Percentiles rank a stretch among this genome's conserved stretches.
phyloP scores from a whole-genome alignment of 768 basidiomycete species.

The Suillus sp. region DNA sequence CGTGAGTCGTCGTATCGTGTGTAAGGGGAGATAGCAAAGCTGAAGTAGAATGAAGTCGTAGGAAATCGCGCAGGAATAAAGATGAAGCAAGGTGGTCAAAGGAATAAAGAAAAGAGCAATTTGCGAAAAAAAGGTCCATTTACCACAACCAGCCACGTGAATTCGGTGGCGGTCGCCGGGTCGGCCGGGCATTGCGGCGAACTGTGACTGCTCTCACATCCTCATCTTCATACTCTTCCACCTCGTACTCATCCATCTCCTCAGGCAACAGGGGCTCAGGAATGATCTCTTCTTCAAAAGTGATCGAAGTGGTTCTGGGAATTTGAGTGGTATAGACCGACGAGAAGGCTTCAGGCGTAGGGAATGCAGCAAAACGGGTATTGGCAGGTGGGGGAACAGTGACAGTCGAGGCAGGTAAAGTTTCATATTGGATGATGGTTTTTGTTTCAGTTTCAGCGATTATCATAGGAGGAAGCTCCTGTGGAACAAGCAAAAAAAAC shows the following conservation, averaged over 20 bases:
- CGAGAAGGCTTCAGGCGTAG: constrained; percentile 65
- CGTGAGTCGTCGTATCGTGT: constrained; percentile 32
- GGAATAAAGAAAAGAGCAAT: constrained; percentile 36
- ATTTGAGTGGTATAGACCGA: constrained; percentile 60
- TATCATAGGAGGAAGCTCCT: constrained; percentile 46
- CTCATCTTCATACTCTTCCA: constrained; percentile 45
- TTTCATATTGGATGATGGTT: constrained; percentile 56
- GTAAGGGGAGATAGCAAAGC: constrained; percentile 15
- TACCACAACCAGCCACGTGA: constrained; percentile 63
- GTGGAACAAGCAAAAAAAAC: constrained; percentile 23
- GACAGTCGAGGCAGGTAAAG: constrained; percentile 59
- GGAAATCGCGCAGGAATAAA: constrained; percentile 19
- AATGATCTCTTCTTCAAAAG: constrained; percentile 57
- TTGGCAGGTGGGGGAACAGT: constrained; percentile 76
- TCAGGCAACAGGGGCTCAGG: constrained; percentile 38
- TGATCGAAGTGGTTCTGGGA: constrained; percentile 76
- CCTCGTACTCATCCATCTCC: constrained; percentile 40
- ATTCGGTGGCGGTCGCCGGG: constrained; percentile 45
- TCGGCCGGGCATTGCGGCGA: constrained; percentile 45
- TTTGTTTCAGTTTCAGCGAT: constrained; percentile 61
- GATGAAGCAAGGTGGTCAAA: constrained; percentile 25
- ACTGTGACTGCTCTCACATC: constrained; percentile 42
- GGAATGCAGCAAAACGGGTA: constrained; percentile 73
- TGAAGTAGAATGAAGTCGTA: constrained; percentile 11
- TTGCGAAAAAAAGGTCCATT: constrained; percentile 29